Evolutionary conservation across 2,329 filamentous ascomycete species (phyloP).

Genomic region (Bipolaris cookei): DNA sequence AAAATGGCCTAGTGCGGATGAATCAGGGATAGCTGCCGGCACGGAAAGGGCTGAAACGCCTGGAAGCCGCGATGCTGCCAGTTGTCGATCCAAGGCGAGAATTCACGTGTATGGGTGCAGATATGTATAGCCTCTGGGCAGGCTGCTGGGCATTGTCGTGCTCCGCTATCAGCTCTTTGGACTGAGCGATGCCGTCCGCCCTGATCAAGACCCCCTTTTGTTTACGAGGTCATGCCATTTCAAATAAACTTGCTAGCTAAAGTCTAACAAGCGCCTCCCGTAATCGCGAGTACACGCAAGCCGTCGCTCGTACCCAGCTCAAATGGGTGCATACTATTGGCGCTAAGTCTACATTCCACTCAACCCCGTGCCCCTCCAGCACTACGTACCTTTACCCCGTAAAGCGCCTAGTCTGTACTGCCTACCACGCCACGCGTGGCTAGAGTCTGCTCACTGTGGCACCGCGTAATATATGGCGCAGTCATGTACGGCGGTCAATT

Average conservation of each 20-base stretch:
- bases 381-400: not conserved
- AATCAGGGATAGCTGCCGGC: slow-evolving; percentile 6
- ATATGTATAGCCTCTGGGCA: not conserved
- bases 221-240: not conserved
- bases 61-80: not conserved
- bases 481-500: not conserved
- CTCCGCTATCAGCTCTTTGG: not conserved
- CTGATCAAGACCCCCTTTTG: not conserved
- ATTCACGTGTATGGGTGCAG: too few relatives aligned
- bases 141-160: not conserved
- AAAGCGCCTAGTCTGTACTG: not conserved
- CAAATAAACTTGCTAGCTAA: not conserved
- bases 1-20: not conserved
- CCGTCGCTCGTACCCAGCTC: slow-evolving; percentile 10
- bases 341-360: not conserved
- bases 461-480: slow-evolving; percentile 5
- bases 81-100: not conserved
- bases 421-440: not conserved
- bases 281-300: slow-evolving; percentile 13
- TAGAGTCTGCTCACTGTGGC: slow-evolving; percentile 1
- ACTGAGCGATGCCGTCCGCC: not conserved
- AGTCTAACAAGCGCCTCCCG: slow-evolving; percentile 3
- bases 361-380: not conserved
- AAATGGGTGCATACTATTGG: slow-evolving; percentile 2
- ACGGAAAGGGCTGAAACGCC: slow-evolving; percentile 7